Conservation (phyloP, 1,139 yeast genomes). For the Candida pseudocylindracea region DNA sequence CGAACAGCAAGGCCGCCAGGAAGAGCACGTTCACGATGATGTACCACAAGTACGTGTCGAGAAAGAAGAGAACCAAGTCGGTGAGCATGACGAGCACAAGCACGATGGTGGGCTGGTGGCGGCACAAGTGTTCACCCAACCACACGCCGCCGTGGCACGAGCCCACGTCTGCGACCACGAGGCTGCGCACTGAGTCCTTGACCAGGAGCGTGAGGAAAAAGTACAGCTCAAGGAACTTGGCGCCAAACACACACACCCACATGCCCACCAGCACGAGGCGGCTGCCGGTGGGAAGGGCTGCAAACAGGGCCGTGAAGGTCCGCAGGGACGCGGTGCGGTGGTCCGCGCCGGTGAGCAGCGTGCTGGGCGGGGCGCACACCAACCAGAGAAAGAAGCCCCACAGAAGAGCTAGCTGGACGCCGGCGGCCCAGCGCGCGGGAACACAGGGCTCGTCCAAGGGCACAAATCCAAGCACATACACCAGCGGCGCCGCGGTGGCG, state of each 20-base stretch:
- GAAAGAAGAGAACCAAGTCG: constrained; percentile 52
- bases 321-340: constrained; percentile 3
- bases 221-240: constrained; percentile 65
- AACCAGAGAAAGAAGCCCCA: constrained; percentile 36
- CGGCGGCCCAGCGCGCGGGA: constrained; percentile 26
- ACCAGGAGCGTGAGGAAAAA: constrained; percentile 58
- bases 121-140: constrained; percentile 30
- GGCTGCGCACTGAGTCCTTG: constrained; percentile 55
- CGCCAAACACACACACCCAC: constrained; percentile 48
- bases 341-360: constrained; percentile 12
- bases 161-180: constrained; percentile 32
- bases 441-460: constrained; percentile 27
- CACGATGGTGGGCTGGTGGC: constrained; percentile 33
- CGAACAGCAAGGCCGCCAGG: constrained; percentile 47
- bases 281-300: constrained; percentile 26
- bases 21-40: constrained; percentile 59
- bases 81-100: constrained; percentile 34
- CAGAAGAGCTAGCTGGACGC: constrained; percentile 37
- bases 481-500: constrained; percentile 36
- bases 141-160: constrained; percentile 39
- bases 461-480: constrained; percentile 31
- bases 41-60: constrained; percentile 82
- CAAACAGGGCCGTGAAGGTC: constrained; percentile 29
- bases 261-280: constrained; percentile 32
- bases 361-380: constrained; percentile 27